phyloP scores from a whole-genome alignment of 805 yeast species.

The Cyberlindnera meyerae region DNA sequence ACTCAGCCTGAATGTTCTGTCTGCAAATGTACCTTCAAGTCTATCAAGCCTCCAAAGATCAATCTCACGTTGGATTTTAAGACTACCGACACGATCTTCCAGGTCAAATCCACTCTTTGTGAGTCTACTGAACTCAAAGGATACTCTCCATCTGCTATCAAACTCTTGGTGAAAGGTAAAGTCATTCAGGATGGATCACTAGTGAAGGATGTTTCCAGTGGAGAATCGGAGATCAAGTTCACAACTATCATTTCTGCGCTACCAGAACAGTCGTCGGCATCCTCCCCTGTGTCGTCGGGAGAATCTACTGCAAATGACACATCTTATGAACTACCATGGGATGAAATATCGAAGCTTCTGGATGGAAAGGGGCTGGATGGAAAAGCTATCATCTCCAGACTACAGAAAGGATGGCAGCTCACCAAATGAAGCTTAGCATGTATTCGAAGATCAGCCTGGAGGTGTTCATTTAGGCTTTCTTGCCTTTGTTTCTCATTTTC shows the following conservation, averaged over 20 bases:
- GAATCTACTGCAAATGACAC: too few relatives aligned
- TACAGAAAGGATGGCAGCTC: slow-evolving; percentile 38
- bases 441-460: too few relatives aligned
- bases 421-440: slow-evolving; percentile 18
- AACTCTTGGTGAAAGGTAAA: slow-evolving; percentile 56
- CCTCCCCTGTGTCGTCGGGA: slow-evolving; percentile 1
- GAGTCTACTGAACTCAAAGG: slow-evolving; percentile 28
- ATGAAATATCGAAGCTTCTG: slow-evolving; percentile 34
- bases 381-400: slow-evolving; percentile 28
- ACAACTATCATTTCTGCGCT: slow-evolving; percentile 35
- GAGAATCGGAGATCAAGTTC: slow-evolving; percentile 29
- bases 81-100: slow-evolving; percentile 28
- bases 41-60: slow-evolving; percentile 73
- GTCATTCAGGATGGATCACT: slow-evolving; percentile 50
- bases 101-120: slow-evolving; percentile 29
- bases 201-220: slow-evolving; percentile 27
- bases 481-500: slow-evolving; percentile 40
- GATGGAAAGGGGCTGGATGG: slow-evolving; percentile 31
- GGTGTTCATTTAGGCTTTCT: background rate
- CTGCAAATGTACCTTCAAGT: slow-evolving; percentile 43
- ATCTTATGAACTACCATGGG: too few relatives aligned
- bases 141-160: slow-evolving; percentile 36
- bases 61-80: slow-evolving; percentile 26
- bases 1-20: background rate
- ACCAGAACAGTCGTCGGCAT: slow-evolving; percentile 1